phyloP scores from a whole-genome alignment of 2,329 filamentous ascomycete species.

The Colletotrichum australisinense region DNA sequence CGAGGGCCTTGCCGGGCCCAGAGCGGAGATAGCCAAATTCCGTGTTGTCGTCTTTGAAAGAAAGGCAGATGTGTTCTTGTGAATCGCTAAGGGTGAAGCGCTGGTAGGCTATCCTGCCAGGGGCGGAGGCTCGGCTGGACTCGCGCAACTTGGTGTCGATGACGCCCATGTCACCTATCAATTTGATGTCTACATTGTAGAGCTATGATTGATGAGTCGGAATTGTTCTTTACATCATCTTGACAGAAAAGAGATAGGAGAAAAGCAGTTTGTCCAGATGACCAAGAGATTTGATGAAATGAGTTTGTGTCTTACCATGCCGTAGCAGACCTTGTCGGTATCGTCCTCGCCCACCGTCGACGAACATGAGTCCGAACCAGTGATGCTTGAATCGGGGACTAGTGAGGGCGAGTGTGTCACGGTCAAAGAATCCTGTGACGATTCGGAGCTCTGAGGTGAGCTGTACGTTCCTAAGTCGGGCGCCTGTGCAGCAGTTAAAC shows the following conservation, averaged over 20 bases:
- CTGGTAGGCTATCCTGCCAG: constrained; percentile 22
- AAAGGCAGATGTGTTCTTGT: constrained; percentile 38
- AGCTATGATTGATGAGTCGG: constrained; percentile 36
- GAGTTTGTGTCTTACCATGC: constrained; percentile 38
- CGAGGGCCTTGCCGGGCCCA: constrained; percentile 37
- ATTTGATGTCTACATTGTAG: constrained; percentile 40
- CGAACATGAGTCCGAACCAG: constrained; percentile 19
- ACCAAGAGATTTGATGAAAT: background rate
- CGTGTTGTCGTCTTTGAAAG: constrained; percentile 38
- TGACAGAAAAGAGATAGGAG: background rate
- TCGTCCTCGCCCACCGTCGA: constrained; percentile 26
- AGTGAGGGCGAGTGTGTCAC: constrained; percentile 24
- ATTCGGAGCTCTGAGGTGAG: constrained; percentile 4
- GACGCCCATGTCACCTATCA: constrained; percentile 39
- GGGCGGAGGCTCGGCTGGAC: constrained; percentile 11
- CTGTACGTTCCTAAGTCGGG: background rate
- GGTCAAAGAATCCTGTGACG: constrained; percentile 16
- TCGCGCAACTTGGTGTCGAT: constrained; percentile 36
- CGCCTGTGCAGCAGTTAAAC: background rate
- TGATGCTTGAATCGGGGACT: constrained; percentile 6
- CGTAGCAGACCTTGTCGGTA: constrained; percentile 40
- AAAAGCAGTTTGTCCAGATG: background rate
- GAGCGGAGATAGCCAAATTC: constrained; percentile 41
- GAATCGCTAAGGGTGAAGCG: constrained; percentile 37
- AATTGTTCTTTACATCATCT: background rate